Evolutionary conservation across 805 yeast genomes (phyloP).

Genomic region (Maudiozyma serrabonitensis): DNA sequence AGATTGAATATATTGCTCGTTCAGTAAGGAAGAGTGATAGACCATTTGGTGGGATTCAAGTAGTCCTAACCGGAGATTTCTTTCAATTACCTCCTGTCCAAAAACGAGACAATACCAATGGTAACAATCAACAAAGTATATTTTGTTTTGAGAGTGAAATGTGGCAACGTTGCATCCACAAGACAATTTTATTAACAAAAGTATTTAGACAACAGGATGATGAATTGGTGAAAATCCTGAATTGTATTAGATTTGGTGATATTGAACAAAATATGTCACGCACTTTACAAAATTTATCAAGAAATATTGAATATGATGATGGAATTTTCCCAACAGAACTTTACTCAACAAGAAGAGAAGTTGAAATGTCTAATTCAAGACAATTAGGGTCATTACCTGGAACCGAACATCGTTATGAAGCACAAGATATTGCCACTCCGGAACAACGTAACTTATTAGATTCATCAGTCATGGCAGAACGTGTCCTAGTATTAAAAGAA

Average conservation of each 20-base stretch:
- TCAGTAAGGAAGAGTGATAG: slow-evolving; percentile 34
- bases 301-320: slow-evolving; percentile 51
- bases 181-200: slow-evolving; percentile 60
- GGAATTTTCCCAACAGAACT: slow-evolving; percentile 85
- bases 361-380: slow-evolving; percentile 57
- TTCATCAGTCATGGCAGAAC: slow-evolving; percentile 60
- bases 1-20: slow-evolving; percentile 63
- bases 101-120: slow-evolving; percentile 21
- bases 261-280: slow-evolving; percentile 40
- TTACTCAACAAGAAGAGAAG: slow-evolving; percentile 80
- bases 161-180: slow-evolving; percentile 57
- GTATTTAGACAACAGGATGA: slow-evolving; percentile 82
- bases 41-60: slow-evolving; percentile 93
- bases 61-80: slow-evolving; percentile 89
- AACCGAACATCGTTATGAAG: slow-evolving; percentile 33
- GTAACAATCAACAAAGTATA: slow-evolving; percentile 21
- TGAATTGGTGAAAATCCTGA: slow-evolving; percentile 67
- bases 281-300: slow-evolving; percentile 44
- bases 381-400: slow-evolving; percentile 46
- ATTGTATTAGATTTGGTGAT: slow-evolving; percentile 67
- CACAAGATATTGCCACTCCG: slow-evolving; percentile 34
- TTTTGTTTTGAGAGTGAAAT: slow-evolving; percentile 69
- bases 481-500: slow-evolving; percentile 51
- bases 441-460: slow-evolving; percentile 35
- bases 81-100: slow-evolving; percentile 91